Base-by-base conservation (phyloP, 2,329 filamentous ascomycete species). In the Neofusicoccum parvum region DNA sequence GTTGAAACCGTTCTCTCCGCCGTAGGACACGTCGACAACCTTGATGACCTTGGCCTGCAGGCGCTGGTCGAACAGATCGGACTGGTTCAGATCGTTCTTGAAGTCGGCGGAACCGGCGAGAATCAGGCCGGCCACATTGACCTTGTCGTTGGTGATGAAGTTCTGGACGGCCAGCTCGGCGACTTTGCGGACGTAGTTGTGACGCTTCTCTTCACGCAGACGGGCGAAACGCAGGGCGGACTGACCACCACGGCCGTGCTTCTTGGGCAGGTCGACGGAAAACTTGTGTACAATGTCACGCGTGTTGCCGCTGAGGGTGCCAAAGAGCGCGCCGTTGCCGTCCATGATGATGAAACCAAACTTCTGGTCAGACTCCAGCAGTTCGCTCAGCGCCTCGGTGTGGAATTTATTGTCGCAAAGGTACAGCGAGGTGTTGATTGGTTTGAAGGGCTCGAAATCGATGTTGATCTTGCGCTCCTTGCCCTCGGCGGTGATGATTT, bases 261-360 rank as follows among this genome's bases (percentile, higher is more conserved):
- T 99, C 89, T 99, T 99, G 79, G 95, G 95, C 66, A 99, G 85
- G 85, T 99, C 96, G 79, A 99, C 95, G 20, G 92, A 92, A 83
- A 99, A 97, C 82, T 99, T 99, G 84, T 99, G 95, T 62, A 98
- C 86, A 58, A 99, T 87, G 73, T 99, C 96, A 78, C 95, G 90
- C 41, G 95, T 99, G 81, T 99, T 99, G 72, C 95, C 96, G 75
- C 93, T 97, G 48, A 99, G 86, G 0, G 95, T 99, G 74, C 95
- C 95, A 72, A 99, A 99, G 36, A 99, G 88, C 49, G 95, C 92
- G 73, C 95, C 96, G 81, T 99, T 99, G 83, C 95, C 95, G 78
- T 99, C 95, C 95, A 99, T 99, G 83, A 99, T 90, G 80, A 99
- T 99, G 83, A 99, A 99, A 64, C 95, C 95, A 73, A 99, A 99